Percentiles rank a stretch among this genome's conserved stretches.
These are phyloP conservation scores for Phaeophleospora eucalypticola DNA, from an alignment of 2,329 filamentous ascomycete species.

Conservation along the genomic window DNA sequence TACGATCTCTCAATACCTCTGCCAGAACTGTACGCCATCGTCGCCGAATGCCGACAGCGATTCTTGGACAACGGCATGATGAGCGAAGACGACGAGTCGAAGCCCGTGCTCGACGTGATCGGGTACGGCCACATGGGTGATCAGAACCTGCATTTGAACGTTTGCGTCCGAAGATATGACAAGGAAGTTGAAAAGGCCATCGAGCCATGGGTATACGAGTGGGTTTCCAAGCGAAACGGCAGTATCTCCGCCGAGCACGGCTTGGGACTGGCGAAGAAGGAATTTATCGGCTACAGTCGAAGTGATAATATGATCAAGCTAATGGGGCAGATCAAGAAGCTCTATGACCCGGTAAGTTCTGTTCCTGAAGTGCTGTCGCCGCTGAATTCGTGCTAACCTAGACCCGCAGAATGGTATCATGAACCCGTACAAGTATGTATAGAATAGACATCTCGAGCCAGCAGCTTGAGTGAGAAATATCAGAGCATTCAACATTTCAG, in stretches of 20 bases:
- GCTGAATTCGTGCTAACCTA: slow-evolving; percentile 19
- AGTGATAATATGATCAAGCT: slow-evolving; percentile 79
- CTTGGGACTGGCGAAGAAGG: slow-evolving; percentile 89
- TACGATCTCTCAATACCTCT: slow-evolving; percentile 96
- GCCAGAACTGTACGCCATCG: slow-evolving; percentile 77
- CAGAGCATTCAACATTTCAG: not conserved
- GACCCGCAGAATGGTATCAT: slow-evolving; percentile 80
- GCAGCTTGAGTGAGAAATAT: not conserved
- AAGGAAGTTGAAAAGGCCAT: slow-evolving; percentile 80
- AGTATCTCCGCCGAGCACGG: slow-evolving; percentile 98
- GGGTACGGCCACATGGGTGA: slow-evolving; percentile 99
- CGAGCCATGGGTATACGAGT: slow-evolving; percentile 96
- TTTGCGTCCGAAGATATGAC: slow-evolving; percentile 77
- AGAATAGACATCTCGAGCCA: slow-evolving; percentile 9
- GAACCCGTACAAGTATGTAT: slow-evolving; percentile 98
- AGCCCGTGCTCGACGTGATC: slow-evolving; percentile 82
- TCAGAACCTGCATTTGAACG: slow-evolving; percentile 89
- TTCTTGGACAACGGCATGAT: slow-evolving; percentile 72
- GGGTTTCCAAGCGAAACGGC: slow-evolving; percentile 81
- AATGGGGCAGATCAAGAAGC: slow-evolving; percentile 92
- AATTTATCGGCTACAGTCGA: slow-evolving; percentile 88
- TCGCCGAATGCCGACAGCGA: slow-evolving; percentile 75
- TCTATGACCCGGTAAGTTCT: slow-evolving; percentile 83
- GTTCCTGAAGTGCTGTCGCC: not conserved
- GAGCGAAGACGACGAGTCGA: slow-evolving; percentile 63